phyloP scores from a whole-genome alignment of 2,329 filamentous ascomycete species.

The Intubia oerlemansii region DNA sequence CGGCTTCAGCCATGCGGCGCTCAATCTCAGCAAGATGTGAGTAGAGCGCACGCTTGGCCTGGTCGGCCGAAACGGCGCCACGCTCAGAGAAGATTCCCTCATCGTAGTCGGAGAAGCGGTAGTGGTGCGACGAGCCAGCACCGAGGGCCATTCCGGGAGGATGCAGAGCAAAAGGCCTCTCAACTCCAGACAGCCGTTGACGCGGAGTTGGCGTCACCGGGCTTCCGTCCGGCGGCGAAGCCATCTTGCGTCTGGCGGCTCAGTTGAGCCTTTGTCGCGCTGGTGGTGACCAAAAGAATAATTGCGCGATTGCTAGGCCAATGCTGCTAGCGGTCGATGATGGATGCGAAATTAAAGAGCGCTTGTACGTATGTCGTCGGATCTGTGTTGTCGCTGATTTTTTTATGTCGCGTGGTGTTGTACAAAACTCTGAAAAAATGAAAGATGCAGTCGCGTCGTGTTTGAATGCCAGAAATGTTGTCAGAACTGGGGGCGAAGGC shows the following conservation, averaged over 20 bases:
- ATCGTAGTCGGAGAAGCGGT: constrained; percentile 67
- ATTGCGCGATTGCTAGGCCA: no score
- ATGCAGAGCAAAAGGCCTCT: constrained; percentile 6
- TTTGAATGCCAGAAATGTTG: no score
- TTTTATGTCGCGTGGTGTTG: no score
- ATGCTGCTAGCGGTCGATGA: no score
- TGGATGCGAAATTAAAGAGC: no score
- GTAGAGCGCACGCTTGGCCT: constrained; percentile 74
- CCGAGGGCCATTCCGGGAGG: constrained; percentile 4
- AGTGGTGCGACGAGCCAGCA: constrained; percentile 29
- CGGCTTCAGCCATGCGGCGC: constrained; percentile 75
- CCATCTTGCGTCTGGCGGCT: constrained; percentile 4
- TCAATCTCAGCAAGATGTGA: constrained; percentile 87
- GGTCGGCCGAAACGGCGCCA: constrained; percentile 56
- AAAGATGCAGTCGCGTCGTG: no score
- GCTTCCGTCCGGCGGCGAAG: constrained; percentile 6
- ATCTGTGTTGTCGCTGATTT: no score
- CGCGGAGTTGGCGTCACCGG: constrained; percentile 8
- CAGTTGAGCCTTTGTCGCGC: constrained; percentile 4
- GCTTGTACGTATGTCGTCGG: no score
- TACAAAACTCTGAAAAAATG: no score
- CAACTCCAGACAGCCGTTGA: constrained; percentile 4
- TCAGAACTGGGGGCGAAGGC: no score
- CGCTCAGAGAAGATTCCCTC: constrained; percentile 58
- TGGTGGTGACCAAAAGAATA: no score